Conservation (phyloP, 1,284 basidiomycete species). For the Filobasidium uniguttulatum region DNA sequence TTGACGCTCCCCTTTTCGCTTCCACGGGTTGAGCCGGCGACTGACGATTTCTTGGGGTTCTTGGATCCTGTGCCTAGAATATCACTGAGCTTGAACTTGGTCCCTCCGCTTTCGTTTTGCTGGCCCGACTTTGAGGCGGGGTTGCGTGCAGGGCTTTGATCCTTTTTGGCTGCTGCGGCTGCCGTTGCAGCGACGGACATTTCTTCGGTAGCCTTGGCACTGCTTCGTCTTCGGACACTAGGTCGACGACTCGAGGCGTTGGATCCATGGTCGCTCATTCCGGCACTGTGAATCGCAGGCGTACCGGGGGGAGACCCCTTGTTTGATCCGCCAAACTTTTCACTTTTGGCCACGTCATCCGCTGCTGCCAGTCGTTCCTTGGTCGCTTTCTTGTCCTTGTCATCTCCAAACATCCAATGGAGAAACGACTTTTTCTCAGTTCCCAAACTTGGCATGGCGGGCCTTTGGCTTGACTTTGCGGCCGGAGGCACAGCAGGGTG, state of each 20-base stretch:
- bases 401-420: conserved; percentile 33
- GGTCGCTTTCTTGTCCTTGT: conserved; percentile 16
- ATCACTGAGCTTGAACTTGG: conserved; percentile 73
- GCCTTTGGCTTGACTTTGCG: conserved; percentile 16
- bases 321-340: too few species aligned
- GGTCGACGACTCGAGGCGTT: conserved; percentile 15
- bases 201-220: too few species aligned
- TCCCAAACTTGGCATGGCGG: conserved; percentile 20
- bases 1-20: conserved; percentile 32
- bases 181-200: too few species aligned
- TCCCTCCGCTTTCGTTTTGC: conserved; percentile 37
- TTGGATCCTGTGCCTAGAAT: conserved; percentile 55
- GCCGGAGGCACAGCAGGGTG: background rate
- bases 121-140: conserved; percentile 21
- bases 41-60: conserved; percentile 55
- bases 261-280: conserved; percentile 17
- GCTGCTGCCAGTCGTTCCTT: conserved; percentile 14
- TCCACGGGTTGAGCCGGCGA: conserved; percentile 47
- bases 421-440: conserved; percentile 36
- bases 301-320: conserved; percentile 10
- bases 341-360: too few species aligned
- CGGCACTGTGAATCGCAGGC: conserved; percentile 6
- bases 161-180: too few species aligned
- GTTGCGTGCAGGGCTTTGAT: conserved; percentile 15
- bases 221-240: conserved; percentile 21